Percentiles rank a stretch among this genome's conserved stretches.
These are phyloP conservation scores for Hymenoscyphus infarciens DNA, from an alignment of 2,329 filamentous ascomycete genomes.

Conservation along the genomic window DNA sequence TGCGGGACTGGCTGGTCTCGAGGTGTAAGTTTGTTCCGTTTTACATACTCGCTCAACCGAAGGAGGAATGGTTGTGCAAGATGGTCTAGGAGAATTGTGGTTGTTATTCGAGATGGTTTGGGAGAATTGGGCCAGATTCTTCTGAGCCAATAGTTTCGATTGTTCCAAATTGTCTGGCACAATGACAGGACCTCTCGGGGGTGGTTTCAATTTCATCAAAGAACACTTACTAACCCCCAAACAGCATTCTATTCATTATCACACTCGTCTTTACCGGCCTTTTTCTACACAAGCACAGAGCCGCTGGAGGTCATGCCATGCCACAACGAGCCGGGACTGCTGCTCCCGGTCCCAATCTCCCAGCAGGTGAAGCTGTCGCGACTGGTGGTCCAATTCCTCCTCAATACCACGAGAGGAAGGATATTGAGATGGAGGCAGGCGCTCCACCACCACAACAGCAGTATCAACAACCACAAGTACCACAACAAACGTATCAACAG, in stretches of 20 bases:
- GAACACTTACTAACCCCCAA: neutral
- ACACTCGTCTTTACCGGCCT: neutral
- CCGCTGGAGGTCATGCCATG: constrained; percentile 7
- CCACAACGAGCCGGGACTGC: neutral
- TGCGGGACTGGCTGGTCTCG: constrained; percentile 8
- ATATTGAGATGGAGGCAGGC: constrained; percentile 3
- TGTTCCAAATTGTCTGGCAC: too few species aligned
- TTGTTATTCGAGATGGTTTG: too few species aligned
- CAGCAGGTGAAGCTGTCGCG: neutral
- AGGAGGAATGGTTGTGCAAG: too few species aligned
- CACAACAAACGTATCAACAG: constrained; percentile 4
- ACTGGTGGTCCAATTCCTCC: neutral
- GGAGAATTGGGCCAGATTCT: too few species aligned
- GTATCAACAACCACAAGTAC: neutral
- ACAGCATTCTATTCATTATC: constrained; percentile 8
- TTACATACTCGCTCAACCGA: neutral
- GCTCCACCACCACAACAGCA: neutral
- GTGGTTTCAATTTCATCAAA: neutral
- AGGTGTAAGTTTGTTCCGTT: neutral
- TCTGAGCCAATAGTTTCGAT: too few species aligned
- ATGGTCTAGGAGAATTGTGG: too few species aligned
- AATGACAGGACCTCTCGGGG: too few species aligned
- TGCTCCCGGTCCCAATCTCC: neutral
- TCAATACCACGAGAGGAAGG: neutral
- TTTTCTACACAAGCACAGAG: constrained; percentile 8